Evolutionary conservation across 2,329 filamentous ascomycete genomes (phyloP).

Genomic region (Trichoderma koningii): DNA sequence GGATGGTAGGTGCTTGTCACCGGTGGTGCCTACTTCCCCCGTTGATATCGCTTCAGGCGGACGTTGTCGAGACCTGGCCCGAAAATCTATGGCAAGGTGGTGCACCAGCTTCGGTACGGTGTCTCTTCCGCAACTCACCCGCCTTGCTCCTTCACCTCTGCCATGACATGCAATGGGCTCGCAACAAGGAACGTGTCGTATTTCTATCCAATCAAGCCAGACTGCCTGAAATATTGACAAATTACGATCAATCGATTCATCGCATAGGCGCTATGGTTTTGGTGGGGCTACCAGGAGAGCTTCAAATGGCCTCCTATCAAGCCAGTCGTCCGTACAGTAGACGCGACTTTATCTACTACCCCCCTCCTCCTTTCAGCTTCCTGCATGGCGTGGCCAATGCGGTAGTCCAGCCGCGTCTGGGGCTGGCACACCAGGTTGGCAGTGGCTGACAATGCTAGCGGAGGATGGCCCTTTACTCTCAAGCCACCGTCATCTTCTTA

Average conservation of each 20-base stretch:
- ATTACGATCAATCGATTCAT: constrained; percentile 24
- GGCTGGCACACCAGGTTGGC: constrained; percentile 16
- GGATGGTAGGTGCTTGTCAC: neutral
- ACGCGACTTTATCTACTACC: neutral
- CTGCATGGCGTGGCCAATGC: constrained; percentile 19
- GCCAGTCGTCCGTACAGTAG: neutral
- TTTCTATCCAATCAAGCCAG: constrained; percentile 24
- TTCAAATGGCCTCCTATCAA: constrained; percentile 9
- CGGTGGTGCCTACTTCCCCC: neutral
- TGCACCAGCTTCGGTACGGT: neutral
- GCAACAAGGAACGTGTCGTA: constrained; percentile 20
- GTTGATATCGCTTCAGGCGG: neutral
- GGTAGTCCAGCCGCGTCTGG: constrained; percentile 4
- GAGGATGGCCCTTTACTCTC: constrained; percentile 11
- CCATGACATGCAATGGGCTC: neutral
- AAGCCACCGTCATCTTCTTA: constrained; percentile 25
- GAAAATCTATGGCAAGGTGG: neutral
- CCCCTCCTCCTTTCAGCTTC: constrained; percentile 12
- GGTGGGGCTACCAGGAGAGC: constrained; percentile 25
- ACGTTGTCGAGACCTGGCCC: neutral
- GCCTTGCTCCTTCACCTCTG: neutral
- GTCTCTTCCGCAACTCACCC: neutral
- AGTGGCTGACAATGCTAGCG: constrained; percentile 17
- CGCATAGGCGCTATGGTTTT: constrained; percentile 19
- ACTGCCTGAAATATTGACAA: constrained; percentile 19